Base-by-base conservation (phyloP, 1,284 basidiomycete genomes). In the Lentinula novae-zelandiae region DNA sequence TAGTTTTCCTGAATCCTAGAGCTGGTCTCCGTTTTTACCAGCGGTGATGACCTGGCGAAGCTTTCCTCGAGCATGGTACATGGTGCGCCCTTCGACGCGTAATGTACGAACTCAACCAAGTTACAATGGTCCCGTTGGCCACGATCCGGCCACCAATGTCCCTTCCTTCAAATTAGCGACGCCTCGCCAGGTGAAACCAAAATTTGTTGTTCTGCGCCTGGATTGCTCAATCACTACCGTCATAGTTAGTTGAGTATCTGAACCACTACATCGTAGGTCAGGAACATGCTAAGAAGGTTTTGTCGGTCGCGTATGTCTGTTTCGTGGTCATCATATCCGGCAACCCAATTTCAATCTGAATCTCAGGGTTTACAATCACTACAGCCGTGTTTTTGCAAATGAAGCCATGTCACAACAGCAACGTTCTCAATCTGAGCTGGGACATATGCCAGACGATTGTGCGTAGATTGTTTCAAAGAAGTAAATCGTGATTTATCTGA, bases 211-310 rank as follows among this genome's bases (percentile, higher is more conserved):
- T 15, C 10, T 12, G 20, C 36, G 13, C 40, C 22, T 53, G 27
- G 33, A 40, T 5, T 34, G 34, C 36, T 58, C 31, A 60, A 22
- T 38, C 15, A 31, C 4, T 27, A 20, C 31, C 38, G 38, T 40
- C 34, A 38, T 54, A 95, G 89, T 83, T 97, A 42, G 89, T 89
- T n/a, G 82, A 89, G 69, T 94, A 94, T 72, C 82, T 97, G 34
- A 89, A 94, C 67, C 85, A 92, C 68, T 96, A 90, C 70, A 87
- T 98, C n/a, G 84, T 98, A 12, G 95, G 96, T 1, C 96, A 98
- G 72, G 90, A 93, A 64, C 82, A 82, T 64, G 95, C 96, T 2
- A 98, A 98, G 82, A 94, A 95, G 71, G 89, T 93, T 9, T 82
- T 98, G 17, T 93, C 93, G 36, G 96, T 95, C 48, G 92, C 92